Base-by-base conservation (phyloP, 2,329 filamentous ascomycete species). In the Penicillium palitans region DNA sequence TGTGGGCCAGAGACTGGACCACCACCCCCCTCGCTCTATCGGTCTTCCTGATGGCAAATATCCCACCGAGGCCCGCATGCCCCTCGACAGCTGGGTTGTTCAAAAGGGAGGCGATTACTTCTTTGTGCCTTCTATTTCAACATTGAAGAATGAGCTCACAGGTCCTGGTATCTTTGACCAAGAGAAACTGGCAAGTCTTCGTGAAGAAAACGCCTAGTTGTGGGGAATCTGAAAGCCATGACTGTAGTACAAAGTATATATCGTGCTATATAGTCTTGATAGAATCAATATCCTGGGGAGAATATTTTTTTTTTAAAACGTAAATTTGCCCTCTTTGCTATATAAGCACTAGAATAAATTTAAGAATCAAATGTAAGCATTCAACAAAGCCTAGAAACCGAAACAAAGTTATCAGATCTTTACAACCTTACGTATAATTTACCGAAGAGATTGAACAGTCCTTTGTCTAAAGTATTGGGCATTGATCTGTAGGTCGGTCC, bases 61-160 rank as follows among this genome's bases (percentile, higher is more conserved):
- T 2, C 51, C 64, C 3, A 27, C 49, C 6, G 47, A 51, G 15
- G 61, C 61, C 44, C 72, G n/a, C 24, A 64, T n/a, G 61, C 69
- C 61, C 64, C 46, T 66, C 66, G 52, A 47, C 4, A 52, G 27
- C 48, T 80, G 79, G 73, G 78, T 80, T 3, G 64, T 77, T 35
- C 70, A 75, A 0, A 72, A 67, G 29, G 79, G 78, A 15, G 79
- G 79, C 5, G 78, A 80, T 57, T 80, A 80, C 55, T 79, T 80
- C 69, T 80, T 80, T 63, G 72, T 76, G 25, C 78, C 79, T 7
- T 78, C 76, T 2, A 73, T 80, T 42, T 53, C 67, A 21, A 66
- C 70, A 1, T 29, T 62, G 41, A 21, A 51, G 24, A 52, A 46
- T 2, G 48, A 56, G 24, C 54, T 56, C 17, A 51, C 54, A 2